Conservation (phyloP, 371 early-diverging fungal species). For the Mortierella sp. region DNA sequence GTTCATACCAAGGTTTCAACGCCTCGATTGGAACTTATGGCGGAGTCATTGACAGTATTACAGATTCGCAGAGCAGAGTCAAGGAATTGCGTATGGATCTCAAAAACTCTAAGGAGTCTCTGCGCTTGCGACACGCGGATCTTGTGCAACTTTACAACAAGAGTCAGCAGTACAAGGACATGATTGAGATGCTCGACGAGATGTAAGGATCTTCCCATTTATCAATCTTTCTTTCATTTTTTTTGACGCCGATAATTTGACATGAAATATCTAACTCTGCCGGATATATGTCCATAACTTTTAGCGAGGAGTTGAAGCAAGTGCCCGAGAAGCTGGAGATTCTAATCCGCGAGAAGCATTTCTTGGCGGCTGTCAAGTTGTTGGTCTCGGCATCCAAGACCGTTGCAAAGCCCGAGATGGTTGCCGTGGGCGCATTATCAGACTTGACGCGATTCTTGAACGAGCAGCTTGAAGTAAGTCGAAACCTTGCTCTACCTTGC, state of each 20-base stretch:
- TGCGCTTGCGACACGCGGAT: slow-evolving; percentile 81
- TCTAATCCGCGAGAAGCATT: slow-evolving; percentile 84
- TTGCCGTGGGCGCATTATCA: slow-evolving; percentile 88
- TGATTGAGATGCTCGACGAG: slow-evolving; percentile 80
- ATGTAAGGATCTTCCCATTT: slow-evolving; percentile 65
- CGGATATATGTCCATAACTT: background rate
- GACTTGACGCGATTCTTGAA: slow-evolving; percentile 80
- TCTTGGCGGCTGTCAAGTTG: slow-evolving; percentile 81
- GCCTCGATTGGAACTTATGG: slow-evolving; percentile 93
- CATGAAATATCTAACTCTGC: background rate
- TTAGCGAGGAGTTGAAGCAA: slow-evolving; percentile 85
- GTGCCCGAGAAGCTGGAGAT: slow-evolving; percentile 84
- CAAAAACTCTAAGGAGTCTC: slow-evolving; percentile 76
- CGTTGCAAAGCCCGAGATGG: slow-evolving; percentile 80
- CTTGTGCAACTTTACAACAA: slow-evolving; percentile 84
- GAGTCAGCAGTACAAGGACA: slow-evolving; percentile 88
- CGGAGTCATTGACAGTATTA: slow-evolving; percentile 88
- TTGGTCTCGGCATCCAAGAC: slow-evolving; percentile 78
- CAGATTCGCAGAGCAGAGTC: slow-evolving; percentile 74
- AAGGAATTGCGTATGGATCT: slow-evolving; percentile 78
- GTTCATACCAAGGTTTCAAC: slow-evolving; percentile 94
- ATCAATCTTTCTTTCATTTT: background rate
- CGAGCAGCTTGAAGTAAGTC: slow-evolving; percentile 74
- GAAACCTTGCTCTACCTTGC: background rate
- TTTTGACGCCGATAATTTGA: background rate